These are phyloP conservation scores for Lentinus polychrous DNA, from an alignment of 1,284 basidiomycete species.

Conservation along the genomic window DNA sequence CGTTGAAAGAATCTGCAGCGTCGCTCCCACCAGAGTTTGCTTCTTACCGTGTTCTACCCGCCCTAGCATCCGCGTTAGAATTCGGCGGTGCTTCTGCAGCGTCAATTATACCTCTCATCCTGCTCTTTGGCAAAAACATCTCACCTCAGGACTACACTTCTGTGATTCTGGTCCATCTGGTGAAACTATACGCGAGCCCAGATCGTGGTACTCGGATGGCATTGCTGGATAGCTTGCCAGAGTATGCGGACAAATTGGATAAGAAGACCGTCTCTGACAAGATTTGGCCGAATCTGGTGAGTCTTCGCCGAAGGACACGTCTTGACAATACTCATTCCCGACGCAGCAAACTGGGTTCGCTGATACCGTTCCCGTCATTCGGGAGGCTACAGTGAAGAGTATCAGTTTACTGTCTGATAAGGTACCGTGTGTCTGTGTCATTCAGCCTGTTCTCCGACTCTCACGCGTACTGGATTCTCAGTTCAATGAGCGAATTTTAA, in stretches of 20 bases:
- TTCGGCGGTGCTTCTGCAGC: conserved; percentile 74
- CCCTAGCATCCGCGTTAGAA: conserved; percentile 79
- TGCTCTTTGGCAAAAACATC: conserved; percentile 73
- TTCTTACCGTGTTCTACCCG: conserved; percentile 82
- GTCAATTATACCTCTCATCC: conserved; percentile 74
- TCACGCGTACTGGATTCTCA: conserved; percentile 24
- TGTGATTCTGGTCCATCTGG: conserved; percentile 69
- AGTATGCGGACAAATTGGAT: conserved; percentile 86
- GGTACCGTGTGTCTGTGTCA: conserved; percentile 30
- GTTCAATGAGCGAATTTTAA: conserved; percentile 88
- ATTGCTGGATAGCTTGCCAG: conserved; percentile 77
- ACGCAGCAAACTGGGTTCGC: conserved; percentile 87
- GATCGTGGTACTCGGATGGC: conserved; percentile 95
- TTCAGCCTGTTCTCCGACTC: background rate
- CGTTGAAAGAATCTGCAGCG: conserved; percentile 71
- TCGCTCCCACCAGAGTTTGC: conserved; percentile 87
- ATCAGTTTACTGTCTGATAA: conserved; percentile 84
- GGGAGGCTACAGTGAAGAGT: conserved; percentile 91
- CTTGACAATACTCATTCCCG: conserved; percentile 5
- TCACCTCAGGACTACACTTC: conserved; percentile 68
- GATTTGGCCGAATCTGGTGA: conserved; percentile 88
- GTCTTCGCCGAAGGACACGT: conserved; percentile 19
- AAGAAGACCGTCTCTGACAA: conserved; percentile 80
- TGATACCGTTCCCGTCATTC: conserved; percentile 89
- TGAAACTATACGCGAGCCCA: conserved; percentile 80